phyloP scores from a whole-genome alignment of 2,329 filamentous ascomycete genomes.

The Aspergillus sp. region DNA sequence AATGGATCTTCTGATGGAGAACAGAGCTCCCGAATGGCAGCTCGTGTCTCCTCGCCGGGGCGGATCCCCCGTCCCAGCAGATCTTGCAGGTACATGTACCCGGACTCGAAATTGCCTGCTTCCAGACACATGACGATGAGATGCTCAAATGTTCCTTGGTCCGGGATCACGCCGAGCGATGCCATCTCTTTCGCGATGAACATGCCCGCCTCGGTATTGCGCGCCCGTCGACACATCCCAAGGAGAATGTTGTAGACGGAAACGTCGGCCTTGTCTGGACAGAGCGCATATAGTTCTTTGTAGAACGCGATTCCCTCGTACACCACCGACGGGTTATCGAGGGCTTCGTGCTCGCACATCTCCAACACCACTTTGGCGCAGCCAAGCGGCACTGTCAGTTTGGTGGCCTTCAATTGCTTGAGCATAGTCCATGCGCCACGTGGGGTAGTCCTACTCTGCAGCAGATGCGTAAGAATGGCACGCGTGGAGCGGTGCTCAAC shows the following conservation, averaged over 20 bases:
- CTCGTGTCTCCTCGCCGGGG: constrained; percentile 26
- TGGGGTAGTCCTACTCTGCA: constrained; percentile 48
- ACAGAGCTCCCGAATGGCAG: constrained; percentile 33
- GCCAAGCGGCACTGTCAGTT: constrained; percentile 52
- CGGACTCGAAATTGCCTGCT: constrained; percentile 37
- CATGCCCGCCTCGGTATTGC: constrained; percentile 58
- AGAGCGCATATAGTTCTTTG: constrained; percentile 59
- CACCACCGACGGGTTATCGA: constrained; percentile 39
- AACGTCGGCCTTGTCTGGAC: constrained; percentile 44
- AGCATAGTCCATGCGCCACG: constrained; percentile 59
- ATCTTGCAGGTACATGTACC: constrained; percentile 42
- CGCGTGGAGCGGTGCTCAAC: constrained; percentile 63
- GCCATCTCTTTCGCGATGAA: constrained; percentile 65
- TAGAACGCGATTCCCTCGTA: constrained; percentile 61
- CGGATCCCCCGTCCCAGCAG: constrained; percentile 33
- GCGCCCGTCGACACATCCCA: constrained; percentile 48
- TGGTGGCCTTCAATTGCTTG: constrained; percentile 53
- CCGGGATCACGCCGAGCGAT: constrained; percentile 55
- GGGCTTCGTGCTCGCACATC: constrained; percentile 46
- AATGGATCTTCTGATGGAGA: constrained; percentile 31
- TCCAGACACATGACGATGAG: constrained; percentile 60
- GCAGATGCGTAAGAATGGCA: constrained; percentile 61
- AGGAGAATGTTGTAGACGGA: constrained; percentile 63
- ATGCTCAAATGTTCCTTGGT: constrained; percentile 63
- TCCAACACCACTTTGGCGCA: constrained; percentile 54